These are phyloP conservation scores for Sarocladium oryzae DNA, from an alignment of 2,329 filamentous ascomycete genomes.

Conservation along the genomic window DNA sequence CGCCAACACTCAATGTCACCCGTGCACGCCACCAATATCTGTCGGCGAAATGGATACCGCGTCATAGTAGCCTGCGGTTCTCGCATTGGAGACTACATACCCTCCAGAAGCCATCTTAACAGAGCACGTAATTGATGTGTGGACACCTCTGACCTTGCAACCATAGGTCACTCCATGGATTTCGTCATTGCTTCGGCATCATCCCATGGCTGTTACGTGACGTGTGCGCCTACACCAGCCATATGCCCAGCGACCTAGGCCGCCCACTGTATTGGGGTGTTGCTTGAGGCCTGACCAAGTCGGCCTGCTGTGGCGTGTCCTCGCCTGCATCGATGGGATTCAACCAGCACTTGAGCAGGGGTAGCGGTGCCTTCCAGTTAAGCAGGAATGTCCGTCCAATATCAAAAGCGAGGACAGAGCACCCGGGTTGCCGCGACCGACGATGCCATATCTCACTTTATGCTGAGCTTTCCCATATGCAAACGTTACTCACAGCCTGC, in stretches of 20 bases:
- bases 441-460: not conserved
- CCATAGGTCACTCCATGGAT: too few relatives aligned
- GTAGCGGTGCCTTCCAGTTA: not conserved
- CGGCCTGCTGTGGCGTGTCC: too few relatives aligned
- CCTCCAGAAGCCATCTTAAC: not conserved
- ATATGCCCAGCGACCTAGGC: too few relatives aligned
- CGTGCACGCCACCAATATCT: not conserved
- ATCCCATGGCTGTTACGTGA: not conserved
- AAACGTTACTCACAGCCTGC: conserved; percentile 30
- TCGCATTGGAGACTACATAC: not conserved
- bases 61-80: not conserved
- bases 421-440: too few relatives aligned
- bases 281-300: too few relatives aligned
- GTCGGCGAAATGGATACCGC: not conserved
- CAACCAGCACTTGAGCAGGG: too few relatives aligned
- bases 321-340: too few relatives aligned
- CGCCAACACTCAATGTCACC: not conserved
- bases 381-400: too few relatives aligned
- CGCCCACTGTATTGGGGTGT: too few relatives aligned
- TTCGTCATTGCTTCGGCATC: conserved; percentile 13
- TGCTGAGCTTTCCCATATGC: not conserved
- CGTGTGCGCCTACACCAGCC: too few relatives aligned
- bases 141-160: too few relatives aligned
- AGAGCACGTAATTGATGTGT: not conserved
- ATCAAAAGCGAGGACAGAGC: too few relatives aligned